Conservation (phyloP, 1,139 yeast genomes). For the Blastobotrys buckinghamii region DNA sequence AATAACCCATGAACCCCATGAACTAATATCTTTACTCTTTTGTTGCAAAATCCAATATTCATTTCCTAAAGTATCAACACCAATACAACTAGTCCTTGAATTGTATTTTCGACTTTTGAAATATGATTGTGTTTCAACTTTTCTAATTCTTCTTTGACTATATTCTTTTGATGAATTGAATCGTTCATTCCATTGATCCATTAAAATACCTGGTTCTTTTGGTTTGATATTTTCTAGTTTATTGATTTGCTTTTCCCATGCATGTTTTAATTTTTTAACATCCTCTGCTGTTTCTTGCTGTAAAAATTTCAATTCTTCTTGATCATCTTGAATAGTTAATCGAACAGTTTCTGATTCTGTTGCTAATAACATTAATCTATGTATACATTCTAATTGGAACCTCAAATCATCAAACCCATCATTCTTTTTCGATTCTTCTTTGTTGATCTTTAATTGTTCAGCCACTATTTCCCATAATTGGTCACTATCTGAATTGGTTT, state of each 20-base stretch:
- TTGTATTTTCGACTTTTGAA: conserved; percentile 26
- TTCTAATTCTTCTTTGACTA: conserved; percentile 22
- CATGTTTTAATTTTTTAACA: conserved; percentile 22
- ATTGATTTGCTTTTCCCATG: conserved; percentile 24
- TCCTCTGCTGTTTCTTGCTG: conserved; percentile 26
- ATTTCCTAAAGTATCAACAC: conserved; percentile 33
- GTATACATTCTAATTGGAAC: conserved; percentile 22
- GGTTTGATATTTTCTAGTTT: conserved; percentile 26
- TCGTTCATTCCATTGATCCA: conserved; percentile 22
- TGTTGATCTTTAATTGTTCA: conserved; percentile 20
- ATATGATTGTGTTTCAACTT: conserved; percentile 26
- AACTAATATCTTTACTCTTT: conserved; percentile 24
- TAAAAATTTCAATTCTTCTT: conserved; percentile 25
- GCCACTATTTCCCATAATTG: conserved; percentile 28
- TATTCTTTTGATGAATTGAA: conserved; percentile 23
- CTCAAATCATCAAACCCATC: conserved; percentile 11
- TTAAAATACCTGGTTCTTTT: conserved; percentile 8
- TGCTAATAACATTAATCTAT: conserved; percentile 26
- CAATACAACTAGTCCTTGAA: conserved; percentile 32
- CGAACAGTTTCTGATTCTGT: conserved; percentile 33
- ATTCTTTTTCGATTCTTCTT: background rate
- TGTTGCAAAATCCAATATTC: conserved; percentile 36
- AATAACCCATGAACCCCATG: conserved; percentile 34
- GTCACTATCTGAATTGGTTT: conserved; percentile 28
- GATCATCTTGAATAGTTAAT: conserved; percentile 29